phyloP scores from a whole-genome alignment of 371 early-diverging fungal genomes.

The Massospora cicadina region DNA sequence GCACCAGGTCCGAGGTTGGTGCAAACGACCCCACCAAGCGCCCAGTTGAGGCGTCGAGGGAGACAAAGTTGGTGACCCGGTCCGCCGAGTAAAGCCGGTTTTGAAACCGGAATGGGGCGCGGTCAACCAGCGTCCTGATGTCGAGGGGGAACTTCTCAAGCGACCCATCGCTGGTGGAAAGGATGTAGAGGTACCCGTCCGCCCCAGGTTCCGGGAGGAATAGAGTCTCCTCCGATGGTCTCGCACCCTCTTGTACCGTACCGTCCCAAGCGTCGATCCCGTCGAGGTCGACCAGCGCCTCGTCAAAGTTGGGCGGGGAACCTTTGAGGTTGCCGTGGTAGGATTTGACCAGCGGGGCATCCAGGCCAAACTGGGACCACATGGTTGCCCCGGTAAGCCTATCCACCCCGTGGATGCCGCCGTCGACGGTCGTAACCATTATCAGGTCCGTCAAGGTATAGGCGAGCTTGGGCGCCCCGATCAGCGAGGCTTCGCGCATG shows the following conservation, averaged over 20 bases:
- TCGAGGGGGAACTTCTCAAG: slow-evolving; percentile 47
- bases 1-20: slow-evolving; percentile 8
- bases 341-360: slow-evolving; percentile 12
- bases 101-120: slow-evolving; percentile 33
- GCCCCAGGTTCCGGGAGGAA: slow-evolving; percentile 66
- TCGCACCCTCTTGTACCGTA: not conserved
- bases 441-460: not conserved
- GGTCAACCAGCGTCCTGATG: slow-evolving; percentile 41
- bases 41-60: slow-evolving; percentile 52
- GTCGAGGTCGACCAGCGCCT: not conserved
- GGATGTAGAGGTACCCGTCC: slow-evolving; percentile 47
- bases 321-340: not conserved
- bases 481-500: no score
- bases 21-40: slow-evolving; percentile 21
- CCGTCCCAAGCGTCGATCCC: not conserved
- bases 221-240: slow-evolving; percentile 18
- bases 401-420: slow-evolving; percentile 33
- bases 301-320: not conserved
- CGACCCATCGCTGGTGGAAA: slow-evolving; percentile 25
- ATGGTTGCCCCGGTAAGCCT: slow-evolving; percentile 23
- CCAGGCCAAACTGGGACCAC: slow-evolving; percentile 23
- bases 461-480: not conserved
- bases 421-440: slow-evolving; percentile 38
- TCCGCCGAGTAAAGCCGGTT: slow-evolving; percentile 44
- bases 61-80: slow-evolving; percentile 42